These are phyloP conservation scores for Lactifluus volemus DNA, from an alignment of 768 basidiomycete species.

Conservation along the genomic window DNA sequence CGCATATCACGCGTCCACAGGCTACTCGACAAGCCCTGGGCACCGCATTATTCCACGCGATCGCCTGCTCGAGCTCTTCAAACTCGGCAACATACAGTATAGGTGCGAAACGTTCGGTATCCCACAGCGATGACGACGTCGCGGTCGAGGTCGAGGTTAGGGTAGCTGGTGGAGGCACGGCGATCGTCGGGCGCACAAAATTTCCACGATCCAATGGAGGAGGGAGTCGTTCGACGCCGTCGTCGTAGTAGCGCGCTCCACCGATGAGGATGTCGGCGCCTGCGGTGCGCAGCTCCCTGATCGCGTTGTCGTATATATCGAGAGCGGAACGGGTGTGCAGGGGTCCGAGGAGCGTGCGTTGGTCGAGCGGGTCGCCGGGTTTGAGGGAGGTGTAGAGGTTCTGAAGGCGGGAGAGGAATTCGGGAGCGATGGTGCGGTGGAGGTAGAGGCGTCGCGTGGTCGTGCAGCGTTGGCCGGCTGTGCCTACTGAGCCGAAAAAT, in stretches of 20 bases:
- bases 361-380: conserved; percentile 80
- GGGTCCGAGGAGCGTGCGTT: conserved; percentile 74
- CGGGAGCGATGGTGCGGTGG: conserved; percentile 66
- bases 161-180: conserved; percentile 40
- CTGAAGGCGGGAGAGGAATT: conserved; percentile 69
- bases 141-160: conserved; percentile 25
- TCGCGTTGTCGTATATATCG: conserved; percentile 50
- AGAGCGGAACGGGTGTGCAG: conserved; percentile 68
- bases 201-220: conserved; percentile 56
- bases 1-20: conserved; percentile 84
- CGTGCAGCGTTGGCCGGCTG: conserved; percentile 72
- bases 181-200: conserved; percentile 85
- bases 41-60: conserved; percentile 84
- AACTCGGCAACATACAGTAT: conserved; percentile 81
- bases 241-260: conserved; percentile 48
- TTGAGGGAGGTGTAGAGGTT: conserved; percentile 61
- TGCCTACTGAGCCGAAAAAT: conserved; percentile 91
- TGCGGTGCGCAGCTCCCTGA: conserved; percentile 50
- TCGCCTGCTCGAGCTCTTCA: conserved; percentile 78
- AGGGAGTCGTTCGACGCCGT: conserved; percentile 14
- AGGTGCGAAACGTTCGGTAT: conserved; percentile 81
- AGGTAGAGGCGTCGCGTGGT: conserved; percentile 87
- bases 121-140: conserved; percentile 45
- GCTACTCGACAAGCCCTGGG: conserved; percentile 90
- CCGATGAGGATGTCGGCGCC: conserved; percentile 77